A percentile compares a stretch with the other conserved stretches of the same genome.
These are phyloP conservation scores for Fraxinus greggii DNA, from an alignment of 305 asterid species.

Conservation along the genomic window DNA sequence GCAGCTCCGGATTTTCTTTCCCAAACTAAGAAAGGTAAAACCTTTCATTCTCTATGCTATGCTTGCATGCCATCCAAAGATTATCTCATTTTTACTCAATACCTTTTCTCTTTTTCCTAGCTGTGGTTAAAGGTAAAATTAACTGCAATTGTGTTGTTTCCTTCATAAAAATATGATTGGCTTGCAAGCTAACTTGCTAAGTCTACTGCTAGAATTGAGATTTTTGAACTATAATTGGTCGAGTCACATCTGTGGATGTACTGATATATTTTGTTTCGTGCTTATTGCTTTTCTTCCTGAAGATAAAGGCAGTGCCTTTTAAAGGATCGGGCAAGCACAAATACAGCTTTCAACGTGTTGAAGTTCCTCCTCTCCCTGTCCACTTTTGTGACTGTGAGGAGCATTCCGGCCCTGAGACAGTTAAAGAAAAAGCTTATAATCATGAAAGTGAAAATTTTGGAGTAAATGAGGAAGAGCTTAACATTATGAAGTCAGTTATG, in stretches of 20 bases:
- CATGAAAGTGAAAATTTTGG: constrained; percentile 38
- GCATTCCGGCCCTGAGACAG: constrained; percentile 50
- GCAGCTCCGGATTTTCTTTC: constrained; percentile 69
- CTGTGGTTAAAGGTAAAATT: not conserved
- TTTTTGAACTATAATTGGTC: constrained; percentile 1
- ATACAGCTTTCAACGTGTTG: constrained; percentile 90
- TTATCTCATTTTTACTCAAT: not conserved
- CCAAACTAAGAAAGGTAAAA: constrained; percentile 74
- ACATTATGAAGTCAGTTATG: constrained; percentile 65
- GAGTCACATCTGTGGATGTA: constrained; percentile 4
- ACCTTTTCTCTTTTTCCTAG: not conserved
- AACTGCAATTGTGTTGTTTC: not conserved
- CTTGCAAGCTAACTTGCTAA: not conserved
- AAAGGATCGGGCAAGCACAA: constrained; percentile 93
- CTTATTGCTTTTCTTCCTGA: constrained; percentile 27
- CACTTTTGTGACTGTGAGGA: constrained; percentile 89
- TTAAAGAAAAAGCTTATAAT: constrained; percentile 29
- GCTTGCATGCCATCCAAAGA: constrained; percentile 7
- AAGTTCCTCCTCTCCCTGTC: constrained; percentile 62
- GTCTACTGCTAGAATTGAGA: not conserved
- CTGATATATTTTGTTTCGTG: constrained; percentile 20
- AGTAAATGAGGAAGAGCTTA: constrained; percentile 70
- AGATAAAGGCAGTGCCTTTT: constrained; percentile 72
- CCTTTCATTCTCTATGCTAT: not conserved
- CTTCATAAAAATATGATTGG: constrained; percentile 1